Percentiles rank a stretch among this genome's conserved stretches.
Conservation (phyloP, 306 rosid species). For the Pterocarpus macrocarpus region DNA sequence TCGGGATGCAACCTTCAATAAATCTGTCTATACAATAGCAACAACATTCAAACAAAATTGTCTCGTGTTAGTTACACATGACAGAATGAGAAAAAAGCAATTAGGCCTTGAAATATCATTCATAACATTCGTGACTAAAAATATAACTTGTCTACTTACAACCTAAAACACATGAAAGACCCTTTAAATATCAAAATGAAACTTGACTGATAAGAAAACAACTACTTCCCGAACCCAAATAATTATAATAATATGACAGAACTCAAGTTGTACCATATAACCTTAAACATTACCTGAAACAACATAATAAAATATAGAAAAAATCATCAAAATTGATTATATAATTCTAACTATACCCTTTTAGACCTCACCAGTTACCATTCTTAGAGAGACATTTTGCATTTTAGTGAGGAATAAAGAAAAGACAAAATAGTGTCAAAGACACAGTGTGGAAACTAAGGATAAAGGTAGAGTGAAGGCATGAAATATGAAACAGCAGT, state of each 20-base stretch:
- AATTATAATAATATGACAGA: neutral
- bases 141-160: neutral
- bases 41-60: conserved; percentile 42
- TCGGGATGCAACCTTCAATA: conserved; percentile 76
- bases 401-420: too few relatives aligned
- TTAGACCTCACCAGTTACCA: too few relatives aligned
- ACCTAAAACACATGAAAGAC: neutral
- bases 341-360: too few relatives aligned
- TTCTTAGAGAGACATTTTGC: too few relatives aligned
- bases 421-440: too few relatives aligned
- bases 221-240: neutral
- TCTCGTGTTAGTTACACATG: conserved; percentile 29
- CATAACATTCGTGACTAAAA: neutral
- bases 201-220: neutral
- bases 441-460: too few relatives aligned
- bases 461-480: too few relatives aligned
- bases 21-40: conserved; percentile 61
- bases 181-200: neutral
- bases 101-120: neutral
- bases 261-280: neutral
- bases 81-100: neutral
- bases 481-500: too few relatives aligned
- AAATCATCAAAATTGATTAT: neutral
- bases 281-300: neutral
- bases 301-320: neutral